Evolutionary conservation across 305 asterid species (phyloP), one percentile per base, ranked within the genome.

Genomic region (Fraxinus floribunda): DNA sequence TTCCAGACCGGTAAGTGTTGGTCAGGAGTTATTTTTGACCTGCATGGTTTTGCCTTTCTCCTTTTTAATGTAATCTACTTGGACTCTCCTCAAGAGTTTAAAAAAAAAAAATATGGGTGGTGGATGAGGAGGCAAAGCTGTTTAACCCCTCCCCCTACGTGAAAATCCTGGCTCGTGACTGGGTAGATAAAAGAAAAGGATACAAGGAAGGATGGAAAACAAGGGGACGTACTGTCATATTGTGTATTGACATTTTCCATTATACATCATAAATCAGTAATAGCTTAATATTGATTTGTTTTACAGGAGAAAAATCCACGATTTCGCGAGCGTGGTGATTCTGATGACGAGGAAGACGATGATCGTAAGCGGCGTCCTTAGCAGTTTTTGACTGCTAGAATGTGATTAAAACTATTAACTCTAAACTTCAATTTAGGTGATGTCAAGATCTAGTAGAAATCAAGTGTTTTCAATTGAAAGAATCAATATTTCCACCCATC

Each of bases 221-320:
- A 36, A 71, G 30, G 30, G 75, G 35, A n/a, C 10, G 16, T 66
- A 11, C 34, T 66, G 35, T 26, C 74, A 26, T 66, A 52, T 20
- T 20, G 80, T 35, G 26, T 9, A 13, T 16, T n/a, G 9, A 30
- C 4, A 64, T 75, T 81, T 62, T 22, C 71, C 71, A 20, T 62
- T 62, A 3, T 62, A 20, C 30, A 3, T 7, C 13, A 9, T 20
- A 20, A 20, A 20, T 60, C 24, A 18, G 2, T 62, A 52, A 74
- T 78, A 71, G 20, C 78, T 84, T 36, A 55, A 10, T 41, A 11
- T 15, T 30, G 6, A 44, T 78, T 36, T 62, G 49, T 34, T 80
- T 80, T 82, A 46, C 95, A 95, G 98, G 99, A 94, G 89, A 95
- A 94, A 85, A 94, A 94, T 84, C 99, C 99, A 26, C 90, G 99